Conservation (phyloP, 371 early-diverging fungal species). For the Mortierella sp. region DNA sequence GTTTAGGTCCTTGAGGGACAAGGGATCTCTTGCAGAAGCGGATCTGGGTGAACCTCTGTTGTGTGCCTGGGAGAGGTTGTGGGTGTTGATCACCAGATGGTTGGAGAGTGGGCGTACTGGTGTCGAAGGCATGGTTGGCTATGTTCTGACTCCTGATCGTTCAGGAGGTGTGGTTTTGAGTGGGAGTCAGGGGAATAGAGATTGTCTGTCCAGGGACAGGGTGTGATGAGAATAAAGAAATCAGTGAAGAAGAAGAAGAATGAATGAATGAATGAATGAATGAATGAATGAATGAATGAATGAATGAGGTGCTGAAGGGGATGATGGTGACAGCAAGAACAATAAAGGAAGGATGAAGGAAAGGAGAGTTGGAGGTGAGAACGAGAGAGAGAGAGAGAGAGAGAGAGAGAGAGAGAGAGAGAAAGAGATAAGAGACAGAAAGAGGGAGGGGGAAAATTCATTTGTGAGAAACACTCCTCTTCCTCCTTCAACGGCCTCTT, state of each 20-base stretch:
- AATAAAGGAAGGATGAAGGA: neutral
- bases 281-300: too few species aligned
- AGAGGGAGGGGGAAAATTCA: neutral
- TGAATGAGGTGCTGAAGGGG: neutral
- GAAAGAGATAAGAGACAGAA: neutral
- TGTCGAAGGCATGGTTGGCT: conserved; percentile 45
- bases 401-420: neutral
- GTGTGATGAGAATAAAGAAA: neutral
- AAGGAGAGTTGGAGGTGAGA: too few species aligned
- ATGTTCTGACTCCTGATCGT: neutral
- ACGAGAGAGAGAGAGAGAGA: neutral
- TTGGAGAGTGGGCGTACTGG: conserved; percentile 52
- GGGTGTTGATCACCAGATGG: conserved; percentile 57
- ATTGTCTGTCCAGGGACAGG: neutral
- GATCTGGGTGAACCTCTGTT: conserved; percentile 55
- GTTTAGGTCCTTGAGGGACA: conserved; percentile 38
- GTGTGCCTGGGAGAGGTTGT: conserved; percentile 53
- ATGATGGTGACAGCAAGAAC: neutral
- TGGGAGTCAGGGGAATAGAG: neutral
- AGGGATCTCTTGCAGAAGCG: conserved; percentile 35
- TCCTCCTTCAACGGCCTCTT: neutral
- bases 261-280: too few species aligned
- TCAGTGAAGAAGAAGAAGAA: too few species aligned
- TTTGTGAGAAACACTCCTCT: too few species aligned
- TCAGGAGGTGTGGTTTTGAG: neutral